Base-by-base conservation (phyloP, 2,329 filamentous ascomycete genomes). In the Penicillium sp. region DNA sequence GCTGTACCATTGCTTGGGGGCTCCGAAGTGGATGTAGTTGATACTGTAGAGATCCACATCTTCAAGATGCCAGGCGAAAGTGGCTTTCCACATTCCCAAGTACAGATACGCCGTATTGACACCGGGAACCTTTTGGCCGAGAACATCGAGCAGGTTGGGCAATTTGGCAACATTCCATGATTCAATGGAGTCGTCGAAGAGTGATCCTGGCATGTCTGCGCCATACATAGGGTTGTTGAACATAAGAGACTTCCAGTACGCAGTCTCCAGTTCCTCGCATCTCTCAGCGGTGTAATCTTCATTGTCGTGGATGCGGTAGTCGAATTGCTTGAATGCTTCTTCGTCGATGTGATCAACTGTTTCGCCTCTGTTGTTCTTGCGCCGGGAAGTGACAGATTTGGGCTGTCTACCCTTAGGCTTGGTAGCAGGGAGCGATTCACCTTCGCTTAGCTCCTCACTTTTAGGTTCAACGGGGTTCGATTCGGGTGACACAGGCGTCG, bases 11-110 rank as follows among this genome's bases (percentile, higher is more conserved):
- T 99, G 94, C 76, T 99, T 99, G 0, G 94, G 94, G 1, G 94
- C 94, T 51, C 94, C 94, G 72, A 99, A 99, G 70, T 99, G 94
- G 55, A 99, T 92, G 73, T 97, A 99, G 77, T 99, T 99, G 82
- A 99, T 99, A 72, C 92, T 97, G 85, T 99, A 99, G 4, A 99
- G 84, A 77, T 99, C 94, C 37, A 99, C 93, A 71, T 99, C 94
- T 72, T 99, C 94, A 49, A 99, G 78, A 82, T 99, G 94, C 94
- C 94, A 99, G 8, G 94, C 94, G 72, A 99, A 99, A 0, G 94
- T 97, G 11, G 94, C 93, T 75, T 97, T 97, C 94, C 94, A 99
- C 94, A 99, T 99, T 39, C 94, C 94, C 55, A 99, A 82, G 70
- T 99, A 99, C 1, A 99, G 84, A 69, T 99, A 99, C 2, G 94